Evolutionary conservation across 1,284 basidiomycete genomes (phyloP), one percentile per base, ranked within the genome.

Genomic region (Mycosarcoma mackinlayi): DNA sequence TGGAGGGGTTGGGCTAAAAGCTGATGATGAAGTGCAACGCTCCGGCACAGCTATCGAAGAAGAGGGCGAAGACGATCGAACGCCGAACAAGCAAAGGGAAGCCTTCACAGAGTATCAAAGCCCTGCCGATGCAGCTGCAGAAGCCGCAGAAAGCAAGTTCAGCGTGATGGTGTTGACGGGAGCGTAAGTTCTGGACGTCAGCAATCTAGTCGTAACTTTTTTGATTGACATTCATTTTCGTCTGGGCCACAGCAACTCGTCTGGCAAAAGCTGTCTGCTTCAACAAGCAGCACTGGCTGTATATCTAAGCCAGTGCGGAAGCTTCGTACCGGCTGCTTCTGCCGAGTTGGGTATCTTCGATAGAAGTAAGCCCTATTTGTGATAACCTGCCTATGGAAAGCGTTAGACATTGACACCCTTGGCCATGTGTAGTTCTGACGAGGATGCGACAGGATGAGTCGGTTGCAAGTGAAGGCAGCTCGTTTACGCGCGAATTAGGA

Each of bases 401-500:
- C 28, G 38, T n/a, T n/a, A n/a, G n/a, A n/a, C n/a, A n/a, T n/a
- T n/a, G n/a, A n/a, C n/a, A n/a, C n/a, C n/a, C n/a, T n/a, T n/a
- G n/a, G n/a, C n/a, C n/a, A n/a, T n/a, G n/a, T n/a, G n/a, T 18
- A 73, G 69, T 73, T 16, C 44, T 73, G 31, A 68, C 69, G 35
- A 58, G 69, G 34, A 73, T 73, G 64, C 40, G 57, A 30, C 69
- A 73, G 44, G 65, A 73, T 39, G 69, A 73, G 24, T 73, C 69
- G 11, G 53, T 73, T 2, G 42, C 60, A 13, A 64, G 60, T 41
- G 65, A 73, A 37, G 64, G 60, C 18, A 73, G 69, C 46, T 73
- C 69, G 0, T 73, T 73, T 31, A 63, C 65, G 0, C 60, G 56
- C 21, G 69, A 73, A 49, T 60, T 73, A 8, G 60, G 59, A 4